These are phyloP conservation scores for Xanthoceras sorbifolium DNA, from an alignment of 345 rosid genomes.

Conservation along the genomic window DNA sequence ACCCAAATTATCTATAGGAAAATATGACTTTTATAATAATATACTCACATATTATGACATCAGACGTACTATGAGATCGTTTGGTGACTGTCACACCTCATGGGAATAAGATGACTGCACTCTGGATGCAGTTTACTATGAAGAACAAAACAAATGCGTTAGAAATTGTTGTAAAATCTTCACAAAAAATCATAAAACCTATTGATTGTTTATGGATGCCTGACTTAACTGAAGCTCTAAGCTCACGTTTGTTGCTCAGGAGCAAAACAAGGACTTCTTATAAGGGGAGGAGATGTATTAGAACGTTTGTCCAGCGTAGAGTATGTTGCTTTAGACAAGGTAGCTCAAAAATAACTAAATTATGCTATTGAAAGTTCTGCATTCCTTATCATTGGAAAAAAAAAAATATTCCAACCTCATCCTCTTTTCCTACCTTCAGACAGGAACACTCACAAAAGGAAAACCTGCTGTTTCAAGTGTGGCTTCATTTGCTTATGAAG, in stretches of 20 bases:
- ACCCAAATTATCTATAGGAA: neutral
- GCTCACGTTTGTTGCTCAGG: slow-evolving; percentile 45
- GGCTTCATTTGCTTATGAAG: slow-evolving; percentile 57
- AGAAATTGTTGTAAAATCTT: neutral
- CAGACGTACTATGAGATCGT: neutral
- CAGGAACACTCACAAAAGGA: slow-evolving; percentile 97
- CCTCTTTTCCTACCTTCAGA: slow-evolving; percentile 44
- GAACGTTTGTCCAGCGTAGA: slow-evolving; percentile 84
- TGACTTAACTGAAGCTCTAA: slow-evolving; percentile 5
- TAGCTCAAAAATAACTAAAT: slow-evolving; percentile 24
- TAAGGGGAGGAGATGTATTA: slow-evolving; percentile 95
- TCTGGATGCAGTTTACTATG: slow-evolving; percentile 5
- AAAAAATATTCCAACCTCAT: neutral
- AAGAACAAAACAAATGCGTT: slow-evolving; percentile 7
- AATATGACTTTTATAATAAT: neutral
- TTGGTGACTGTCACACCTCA: neutral
- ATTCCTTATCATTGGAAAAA: neutral
- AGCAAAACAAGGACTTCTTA: slow-evolving; percentile 91
- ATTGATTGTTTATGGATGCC: slow-evolving; percentile 6
- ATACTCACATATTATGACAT: neutral
- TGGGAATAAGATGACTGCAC: neutral
- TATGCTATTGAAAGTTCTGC: neutral
- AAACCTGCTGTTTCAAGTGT: slow-evolving; percentile 75
- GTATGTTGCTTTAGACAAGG: slow-evolving; percentile 90
- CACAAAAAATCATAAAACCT: neutral